Evolutionary conservation across 441 rosid species (phyloP), one percentile per base, ranked within the genome.

Genomic region (Pelargonium australe): DNA sequence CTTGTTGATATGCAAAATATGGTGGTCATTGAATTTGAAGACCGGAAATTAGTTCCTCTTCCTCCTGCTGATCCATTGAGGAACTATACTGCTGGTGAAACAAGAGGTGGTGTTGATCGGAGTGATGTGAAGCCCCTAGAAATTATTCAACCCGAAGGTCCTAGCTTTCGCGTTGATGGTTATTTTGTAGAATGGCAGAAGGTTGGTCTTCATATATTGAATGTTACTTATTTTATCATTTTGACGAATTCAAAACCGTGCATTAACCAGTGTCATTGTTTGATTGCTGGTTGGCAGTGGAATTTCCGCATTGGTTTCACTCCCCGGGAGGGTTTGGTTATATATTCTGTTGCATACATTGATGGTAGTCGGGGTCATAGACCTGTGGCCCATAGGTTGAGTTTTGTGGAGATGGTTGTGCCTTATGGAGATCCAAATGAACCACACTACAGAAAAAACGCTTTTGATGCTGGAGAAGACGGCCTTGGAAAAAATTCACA

Each of bases 391-490:
- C 90, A 88, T 71, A 86, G 96, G 81, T 76, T 90, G 78, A 92
- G 98, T 73, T 89, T 92, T 77, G 96, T 87, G 68, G 95, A 92
- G 85, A 90, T 92, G 93, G 96, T 92, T 73, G 96, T 92, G 68
- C 90, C 93, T 47, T 92, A 92, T 80, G 96, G 96, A 14, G 98
- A 92, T 83, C 96, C 96, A 43, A 88, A 90, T 77, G 98, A 88
- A 43, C 98, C 98, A 53, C 98, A 90, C 75, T 90, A 90, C 77
- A 71, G 92, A 70, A 92, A 92, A 70, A 92, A 90, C 80, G 98
- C 96, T 17, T 92, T 92, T 62, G 96, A 92, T 86, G 98, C 98
- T 0, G 95, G 96, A 73, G 96, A 92, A 80, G 98, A 92, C 70
- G 98, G 98, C 68, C 93, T 92, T 65, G 95, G 96, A 63, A 92